Evolutionary conservation across 75 land plant species (phyloP), one percentile per base, ranked within the genome.

Genomic region (Picea glauca): DNA sequence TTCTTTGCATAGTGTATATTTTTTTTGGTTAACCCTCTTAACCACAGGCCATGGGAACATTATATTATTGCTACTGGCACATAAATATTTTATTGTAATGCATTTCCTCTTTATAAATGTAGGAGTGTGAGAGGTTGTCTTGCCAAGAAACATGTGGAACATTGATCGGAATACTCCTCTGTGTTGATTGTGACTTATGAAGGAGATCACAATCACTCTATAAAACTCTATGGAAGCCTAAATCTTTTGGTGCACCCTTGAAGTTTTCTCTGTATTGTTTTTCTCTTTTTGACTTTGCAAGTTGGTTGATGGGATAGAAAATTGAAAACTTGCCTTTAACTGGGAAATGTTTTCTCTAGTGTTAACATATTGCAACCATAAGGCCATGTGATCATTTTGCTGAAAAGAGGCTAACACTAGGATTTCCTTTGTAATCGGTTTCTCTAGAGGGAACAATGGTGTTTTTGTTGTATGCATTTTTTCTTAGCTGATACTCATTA

Each of bases 141-240:
- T 26, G 26, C 26, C 26, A 26, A 26, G 26, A 26, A 26, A 26
- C 26, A 26, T 26, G 94, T 93, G 0, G 96, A 93, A 72, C 81
- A 94, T 64, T 87, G 88, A 66, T 77, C 91, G 77, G 96, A 93
- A 58, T 94, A 93, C 23, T 81, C 96, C 1, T 82, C 92, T 9
- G 91, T 93, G 96, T 83, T 93, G 14, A 91, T 90, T 62, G 96
- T 91, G 31, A 92, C 95, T 4, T 93, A 93, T 62, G 95, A 93
- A 87, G 94, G 93, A 1, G 95, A 93, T 58, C 95, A 93, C 84
- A 93, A 87, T 70, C 95, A 93, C 58, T 79, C 93, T 30, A 81
- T 82, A 65, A 13, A 81, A 38, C 80, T 77, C 57, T 77, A 83
- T 67, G 72, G 72, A 43, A 67, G 72, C 6, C 72, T 40, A 35